Base-by-base conservation (phyloP, 768 basidiomycete genomes). In the Megacollybia marginata region DNA sequence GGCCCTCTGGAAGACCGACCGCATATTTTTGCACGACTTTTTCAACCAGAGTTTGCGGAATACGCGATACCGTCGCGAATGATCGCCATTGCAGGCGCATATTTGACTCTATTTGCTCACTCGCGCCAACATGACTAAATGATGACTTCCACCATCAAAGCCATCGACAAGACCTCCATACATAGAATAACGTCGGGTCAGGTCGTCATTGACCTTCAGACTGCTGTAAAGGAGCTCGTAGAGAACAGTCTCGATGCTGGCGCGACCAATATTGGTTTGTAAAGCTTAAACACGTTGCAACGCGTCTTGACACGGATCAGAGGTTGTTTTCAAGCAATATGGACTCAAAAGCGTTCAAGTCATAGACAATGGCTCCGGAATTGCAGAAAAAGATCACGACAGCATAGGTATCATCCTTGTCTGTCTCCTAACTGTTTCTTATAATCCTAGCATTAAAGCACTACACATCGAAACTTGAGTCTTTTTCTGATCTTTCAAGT, bases 21-120 rank as follows among this genome's bases (percentile, higher is more conserved):
- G 96, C 85, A 71, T 97, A 95, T 63, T 85, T 89, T 67, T 98
- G 94, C 0, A 99, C 94, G 54, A 99, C 87, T 72, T 99, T 98
- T 69, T 99, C 95, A 60, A 98, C 89, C 59, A 90, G 71, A 0
- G 93, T 96, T 66, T 98, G 96, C 6, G 89, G 83, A 11, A 71
- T 11, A 19, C 9, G 13, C n/a, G 28, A 16, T 19, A 44, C 44
- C 12, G 44, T 44, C 44, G 44, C 44, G 23, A 44, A 44, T 13
- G 44, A 16, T 44, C 42, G 23, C 23, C 23, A 28, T 6, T 28
- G 23, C 23, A 28, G 23, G 23, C 23, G 23, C 23, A 28, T 28
- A 28, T 28, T 28, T 28, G 23, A 3, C 23, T 28, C 23, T 28
- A 6, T 28, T 28, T 28, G 23, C 23, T 6, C n/a, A n/a, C 23